These are phyloP conservation scores for Calocybe gambosa DNA, from an alignment of 1,284 basidiomycete genomes.

Conservation along the genomic window DNA sequence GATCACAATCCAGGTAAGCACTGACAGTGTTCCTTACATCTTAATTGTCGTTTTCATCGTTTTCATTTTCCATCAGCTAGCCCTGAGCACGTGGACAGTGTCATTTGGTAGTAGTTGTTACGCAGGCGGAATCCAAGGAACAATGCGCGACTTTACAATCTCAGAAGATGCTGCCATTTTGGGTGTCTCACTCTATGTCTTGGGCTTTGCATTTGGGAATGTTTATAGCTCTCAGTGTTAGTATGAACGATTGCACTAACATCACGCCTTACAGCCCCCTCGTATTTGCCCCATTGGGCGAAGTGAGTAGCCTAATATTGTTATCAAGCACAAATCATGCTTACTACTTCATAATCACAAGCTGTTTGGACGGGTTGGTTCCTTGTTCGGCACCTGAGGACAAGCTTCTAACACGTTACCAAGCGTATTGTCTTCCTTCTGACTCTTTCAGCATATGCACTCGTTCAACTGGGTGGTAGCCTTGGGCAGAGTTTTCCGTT, in stretches of 20 bases:
- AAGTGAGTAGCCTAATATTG: constrained; percentile 29
- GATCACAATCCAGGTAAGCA: constrained; percentile 46
- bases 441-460: constrained; percentile 51
- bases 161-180: constrained; percentile 50
- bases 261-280: constrained; percentile 34
- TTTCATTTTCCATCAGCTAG: constrained; percentile 26
- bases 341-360: constrained; percentile 4
- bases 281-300: constrained; percentile 59
- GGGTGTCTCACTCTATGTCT: constrained; percentile 57
- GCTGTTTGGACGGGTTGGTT: constrained; percentile 22
- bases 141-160: constrained; percentile 42
- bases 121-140: constrained; percentile 46
- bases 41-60: too few species aligned
- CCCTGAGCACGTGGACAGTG: constrained; percentile 50
- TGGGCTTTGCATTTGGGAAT: constrained; percentile 42
- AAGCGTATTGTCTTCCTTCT: constrained; percentile 49
- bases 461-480: constrained; percentile 62
- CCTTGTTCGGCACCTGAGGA: constrained; percentile 17
- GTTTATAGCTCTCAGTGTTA: constrained; percentile 7
- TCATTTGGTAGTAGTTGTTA: constrained; percentile 60
- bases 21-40: not conserved
- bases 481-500: constrained; percentile 52
- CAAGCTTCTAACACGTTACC: not conserved
- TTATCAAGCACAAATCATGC: constrained; percentile 1
- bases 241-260: constrained; percentile 2